Percentiles rank a stretch among this genome's conserved stretches.
Evolutionary conservation across 148 eudicot species (phyloP).

Genomic region (Camellia granthamiana): DNA sequence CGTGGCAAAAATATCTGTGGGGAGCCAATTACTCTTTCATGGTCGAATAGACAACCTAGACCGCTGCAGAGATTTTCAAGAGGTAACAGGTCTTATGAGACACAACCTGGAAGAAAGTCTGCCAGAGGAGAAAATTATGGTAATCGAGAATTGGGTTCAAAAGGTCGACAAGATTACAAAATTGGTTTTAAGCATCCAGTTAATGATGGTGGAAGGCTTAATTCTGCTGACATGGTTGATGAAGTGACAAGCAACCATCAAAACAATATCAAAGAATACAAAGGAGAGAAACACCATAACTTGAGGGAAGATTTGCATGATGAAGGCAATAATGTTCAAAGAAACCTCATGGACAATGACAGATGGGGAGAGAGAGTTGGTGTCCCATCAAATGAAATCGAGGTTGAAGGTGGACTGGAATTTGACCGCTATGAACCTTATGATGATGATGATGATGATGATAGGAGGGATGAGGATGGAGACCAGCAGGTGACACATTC

Average conservation of each 20-base stretch:
- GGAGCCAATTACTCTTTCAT: slow-evolving; percentile 40
- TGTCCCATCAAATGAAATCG: slow-evolving; percentile 21
- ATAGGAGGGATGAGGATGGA: slow-evolving; percentile 23
- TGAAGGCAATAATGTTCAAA: slow-evolving; percentile 21
- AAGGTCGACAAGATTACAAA: slow-evolving; percentile 16
- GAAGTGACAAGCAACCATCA: slow-evolving; percentile 26
- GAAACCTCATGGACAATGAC: slow-evolving; percentile 28
- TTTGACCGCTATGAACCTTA: slow-evolving; percentile 58
- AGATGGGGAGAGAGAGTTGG: slow-evolving; percentile 43
- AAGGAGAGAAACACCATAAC: slow-evolving; percentile 13
- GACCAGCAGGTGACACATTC: slow-evolving; percentile 1
- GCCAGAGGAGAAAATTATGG: slow-evolving; percentile 16
- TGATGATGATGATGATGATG: slow-evolving; percentile 31
- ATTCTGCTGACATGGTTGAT: slow-evolving; percentile 21
- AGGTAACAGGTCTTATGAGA: slow-evolving; percentile 23
- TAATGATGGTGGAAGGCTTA: slow-evolving; percentile 21
- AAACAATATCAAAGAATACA: slow-evolving; percentile 9
- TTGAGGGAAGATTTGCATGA: slow-evolving; percentile 19
- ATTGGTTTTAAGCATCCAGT: slow-evolving; percentile 23
- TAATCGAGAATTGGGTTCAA: slow-evolving; percentile 13
- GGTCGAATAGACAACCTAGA: slow-evolving; percentile 61
- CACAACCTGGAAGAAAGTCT: slow-evolving; percentile 28
- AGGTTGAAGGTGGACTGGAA: slow-evolving; percentile 20
- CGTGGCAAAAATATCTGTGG: slow-evolving; percentile 58
- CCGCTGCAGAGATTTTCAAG: slow-evolving; percentile 24